Conservation (phyloP, 2,329 filamentous ascomycete species). For the Erysiphe pulchra region DNA sequence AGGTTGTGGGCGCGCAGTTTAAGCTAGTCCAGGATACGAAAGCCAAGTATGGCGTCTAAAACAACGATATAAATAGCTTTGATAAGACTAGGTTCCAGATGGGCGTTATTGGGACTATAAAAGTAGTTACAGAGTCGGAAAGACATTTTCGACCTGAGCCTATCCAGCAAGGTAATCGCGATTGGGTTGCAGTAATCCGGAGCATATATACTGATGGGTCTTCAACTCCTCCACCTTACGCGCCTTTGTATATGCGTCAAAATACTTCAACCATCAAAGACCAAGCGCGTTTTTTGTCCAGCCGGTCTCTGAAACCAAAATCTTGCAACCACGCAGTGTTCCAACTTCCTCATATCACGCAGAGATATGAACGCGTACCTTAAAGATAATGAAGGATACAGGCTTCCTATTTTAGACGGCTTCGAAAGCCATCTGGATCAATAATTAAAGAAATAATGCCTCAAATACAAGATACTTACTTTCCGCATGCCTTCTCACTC, state of each 20-base stretch:
- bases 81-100: no score
- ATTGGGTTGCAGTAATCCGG: neutral
- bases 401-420: conserved; percentile 16
- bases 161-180: neutral
- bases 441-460: conserved; percentile 15
- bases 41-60: no score
- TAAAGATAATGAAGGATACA: conserved; percentile 11
- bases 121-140: neutral
- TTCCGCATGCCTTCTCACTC: conserved; percentile 9
- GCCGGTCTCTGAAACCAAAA: conserved; percentile 15
- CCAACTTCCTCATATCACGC: conserved; percentile 15
- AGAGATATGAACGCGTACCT: conserved; percentile 8
- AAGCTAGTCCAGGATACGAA: no score
- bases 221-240: neutral
- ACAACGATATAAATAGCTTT: no score
- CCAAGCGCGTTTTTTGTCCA: conserved; percentile 12
- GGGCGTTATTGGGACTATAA: no score
- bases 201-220: neutral
- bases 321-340: conserved; percentile 13
- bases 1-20: neutral
- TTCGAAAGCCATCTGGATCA: conserved; percentile 9
- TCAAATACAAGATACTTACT: conserved; percentile 15
- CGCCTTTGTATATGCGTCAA: conserved; percentile 9
- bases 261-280: conserved; percentile 4
- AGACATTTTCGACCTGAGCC: neutral